These are phyloP conservation scores for Naumovozyma dairenensis DNA, from an alignment of 805 yeast species.

Conservation along the genomic window DNA sequence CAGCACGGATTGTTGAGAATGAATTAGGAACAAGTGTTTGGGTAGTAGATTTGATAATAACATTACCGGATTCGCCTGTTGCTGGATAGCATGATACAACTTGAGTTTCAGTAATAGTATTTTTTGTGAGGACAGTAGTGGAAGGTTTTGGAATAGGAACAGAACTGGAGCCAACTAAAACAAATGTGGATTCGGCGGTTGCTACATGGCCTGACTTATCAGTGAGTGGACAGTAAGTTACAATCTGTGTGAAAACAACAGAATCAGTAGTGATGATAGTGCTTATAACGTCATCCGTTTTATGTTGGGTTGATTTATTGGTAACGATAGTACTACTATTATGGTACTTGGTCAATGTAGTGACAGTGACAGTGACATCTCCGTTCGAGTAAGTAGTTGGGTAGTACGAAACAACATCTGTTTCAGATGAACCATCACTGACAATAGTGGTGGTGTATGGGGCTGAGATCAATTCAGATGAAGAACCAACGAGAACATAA, in stretches of 20 bases:
- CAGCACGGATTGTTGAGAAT: too few species aligned
- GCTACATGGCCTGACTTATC: constrained; percentile 1
- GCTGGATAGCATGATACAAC: constrained; percentile 3
- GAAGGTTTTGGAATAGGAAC: constrained; percentile 2
- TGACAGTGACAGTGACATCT: background rate
- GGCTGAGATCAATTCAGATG: background rate
- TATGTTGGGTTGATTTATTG: background rate
- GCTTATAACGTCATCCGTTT: background rate
- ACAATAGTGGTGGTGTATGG: background rate
- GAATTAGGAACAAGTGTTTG: too few species aligned
- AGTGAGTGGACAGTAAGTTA: constrained; percentile 1
- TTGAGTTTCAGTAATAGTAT: constrained; percentile 1
- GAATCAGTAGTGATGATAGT: background rate
- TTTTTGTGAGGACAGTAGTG: constrained; percentile 3
- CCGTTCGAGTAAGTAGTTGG: background rate
- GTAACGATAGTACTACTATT: background rate
- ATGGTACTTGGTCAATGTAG: background rate
- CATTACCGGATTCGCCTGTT: constrained; percentile 2
- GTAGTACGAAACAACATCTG: background rate
- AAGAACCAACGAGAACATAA: too few species aligned
- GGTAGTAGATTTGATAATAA: constrained; percentile 1
- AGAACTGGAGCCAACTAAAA: background rate
- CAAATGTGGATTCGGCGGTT: background rate
- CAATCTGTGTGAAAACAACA: background rate
- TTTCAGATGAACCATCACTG: background rate